These are phyloP conservation scores for Haberlea rhodopensis DNA, from an alignment of 257 asterid species.

Conservation along the genomic window DNA sequence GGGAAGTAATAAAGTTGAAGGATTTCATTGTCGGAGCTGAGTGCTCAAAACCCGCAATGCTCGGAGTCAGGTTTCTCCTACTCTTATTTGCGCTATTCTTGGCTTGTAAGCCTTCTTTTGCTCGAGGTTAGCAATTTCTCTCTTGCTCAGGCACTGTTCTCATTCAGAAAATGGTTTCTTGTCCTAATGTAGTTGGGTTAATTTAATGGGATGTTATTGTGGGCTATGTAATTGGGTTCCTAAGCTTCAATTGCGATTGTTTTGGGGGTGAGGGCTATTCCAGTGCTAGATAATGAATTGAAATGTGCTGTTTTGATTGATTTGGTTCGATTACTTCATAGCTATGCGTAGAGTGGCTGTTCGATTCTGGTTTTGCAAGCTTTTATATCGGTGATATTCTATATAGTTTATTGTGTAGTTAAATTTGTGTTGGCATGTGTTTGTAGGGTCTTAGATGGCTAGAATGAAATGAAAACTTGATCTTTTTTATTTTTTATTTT, in stretches of 20 bases:
- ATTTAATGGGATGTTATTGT: not conserved
- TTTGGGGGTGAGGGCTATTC: not conserved
- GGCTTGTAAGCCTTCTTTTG: conserved; percentile 37
- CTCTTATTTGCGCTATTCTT: conserved; percentile 36
- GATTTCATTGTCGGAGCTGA: not conserved
- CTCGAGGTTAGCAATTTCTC: conserved; percentile 36
- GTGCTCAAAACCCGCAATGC: conserved; percentile 29
- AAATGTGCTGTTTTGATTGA: not conserved
- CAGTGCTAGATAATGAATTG: not conserved
- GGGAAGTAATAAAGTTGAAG: not conserved
- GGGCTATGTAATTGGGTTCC: not conserved
- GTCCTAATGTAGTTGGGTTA: conserved; percentile 5
- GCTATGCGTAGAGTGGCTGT: not conserved
- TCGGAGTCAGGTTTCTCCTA: conserved; percentile 30
- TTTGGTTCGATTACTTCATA: not conserved
- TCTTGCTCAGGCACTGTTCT: not conserved
- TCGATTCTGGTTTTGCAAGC: not conserved
- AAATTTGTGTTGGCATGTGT: not conserved
- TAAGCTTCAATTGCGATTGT: not conserved
- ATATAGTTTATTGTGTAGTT: not conserved
- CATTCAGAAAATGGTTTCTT: conserved; percentile 1
- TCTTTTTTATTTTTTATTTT: not conserved
- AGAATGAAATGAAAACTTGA: not conserved
- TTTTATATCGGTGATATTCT: not conserved
- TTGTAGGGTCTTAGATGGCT: not conserved